Percentiles rank a stretch among this genome's conserved stretches.
These are phyloP conservation scores for Chlamydomonas schloesseri DNA, from an alignment of 139 green algal species.

Conservation along the genomic window DNA sequence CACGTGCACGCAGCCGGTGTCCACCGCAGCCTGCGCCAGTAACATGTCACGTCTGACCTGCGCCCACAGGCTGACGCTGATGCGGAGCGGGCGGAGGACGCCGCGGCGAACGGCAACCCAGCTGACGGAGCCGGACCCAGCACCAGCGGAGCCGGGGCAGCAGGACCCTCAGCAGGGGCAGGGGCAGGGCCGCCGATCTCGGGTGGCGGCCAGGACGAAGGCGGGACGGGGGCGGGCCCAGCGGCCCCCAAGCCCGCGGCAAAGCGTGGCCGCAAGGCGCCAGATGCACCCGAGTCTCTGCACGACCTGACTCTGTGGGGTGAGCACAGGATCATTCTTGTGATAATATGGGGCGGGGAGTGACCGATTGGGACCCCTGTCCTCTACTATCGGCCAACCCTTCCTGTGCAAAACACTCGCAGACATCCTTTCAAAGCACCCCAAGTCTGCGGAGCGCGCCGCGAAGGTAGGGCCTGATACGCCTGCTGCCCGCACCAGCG, in stretches of 20 bases:
- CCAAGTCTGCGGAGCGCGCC: conserved; percentile 33
- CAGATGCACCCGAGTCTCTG: neutral
- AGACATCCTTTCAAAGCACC: conserved; percentile 58
- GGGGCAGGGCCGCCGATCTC: neutral
- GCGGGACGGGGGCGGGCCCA: neutral
- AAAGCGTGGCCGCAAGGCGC: neutral
- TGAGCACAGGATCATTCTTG: neutral
- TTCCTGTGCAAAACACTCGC: neutral
- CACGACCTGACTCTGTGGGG: conserved; percentile 53
- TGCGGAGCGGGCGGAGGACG: neutral
- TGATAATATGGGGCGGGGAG: neutral
- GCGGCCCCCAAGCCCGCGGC: neutral
- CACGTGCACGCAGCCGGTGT: too few relatives aligned
- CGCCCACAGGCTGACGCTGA: too few relatives aligned
- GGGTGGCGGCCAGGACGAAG: neutral
- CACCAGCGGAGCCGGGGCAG: too few relatives aligned
- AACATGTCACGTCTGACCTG: too few relatives aligned
- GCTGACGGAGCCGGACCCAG: neutral
- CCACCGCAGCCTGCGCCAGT: too few relatives aligned
- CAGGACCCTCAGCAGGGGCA: neutral
- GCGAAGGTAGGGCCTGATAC: conserved; percentile 40
- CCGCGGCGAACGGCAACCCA: neutral
- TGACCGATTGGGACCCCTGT: neutral
- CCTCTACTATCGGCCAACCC: too few relatives aligned
- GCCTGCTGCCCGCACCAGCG: neutral